A percentile compares a stretch with the other conserved stretches of the same genome.
phyloP scores from a whole-genome alignment of 345 rosid species.

The Eucalyptus polyanthemos region DNA sequence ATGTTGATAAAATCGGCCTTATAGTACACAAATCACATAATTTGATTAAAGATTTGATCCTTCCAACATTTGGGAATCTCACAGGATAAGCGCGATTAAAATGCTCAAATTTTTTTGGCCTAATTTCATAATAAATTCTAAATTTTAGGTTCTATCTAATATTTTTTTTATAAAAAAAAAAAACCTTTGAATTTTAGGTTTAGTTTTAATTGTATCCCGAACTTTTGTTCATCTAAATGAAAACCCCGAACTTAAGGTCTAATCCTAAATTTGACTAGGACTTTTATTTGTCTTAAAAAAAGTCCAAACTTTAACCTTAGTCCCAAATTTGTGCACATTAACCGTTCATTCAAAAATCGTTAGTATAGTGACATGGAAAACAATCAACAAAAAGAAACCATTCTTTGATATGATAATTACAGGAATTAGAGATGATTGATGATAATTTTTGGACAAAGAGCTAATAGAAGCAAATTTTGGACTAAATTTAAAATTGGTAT shows the following conservation, averaged over 20 bases:
- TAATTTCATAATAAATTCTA: neutral
- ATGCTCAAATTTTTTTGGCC: neutral
- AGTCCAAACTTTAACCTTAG: no score
- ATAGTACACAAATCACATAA: neutral
- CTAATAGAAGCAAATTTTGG: neutral
- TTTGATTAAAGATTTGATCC: neutral
- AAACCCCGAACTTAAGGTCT: no score
- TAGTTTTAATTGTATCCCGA: neutral
- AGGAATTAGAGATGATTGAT: neutral
- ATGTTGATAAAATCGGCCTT: neutral
- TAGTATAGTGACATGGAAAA: neutral
- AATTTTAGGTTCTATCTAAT: neutral
- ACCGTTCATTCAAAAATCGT: no score
- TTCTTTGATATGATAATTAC: neutral
- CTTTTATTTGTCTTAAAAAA: no score
- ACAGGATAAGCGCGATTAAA: neutral
- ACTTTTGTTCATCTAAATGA: neutral
- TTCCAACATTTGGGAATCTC: neutral
- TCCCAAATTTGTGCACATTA: no score
- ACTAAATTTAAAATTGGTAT: neutral
- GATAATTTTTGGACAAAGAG: neutral
- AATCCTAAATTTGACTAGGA: no score
- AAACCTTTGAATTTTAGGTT: neutral
- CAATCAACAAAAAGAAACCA: rapidly evolving
- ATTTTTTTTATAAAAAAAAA: neutral